Evolutionary conservation across 805 yeast species (phyloP), one percentile per base, ranked within the genome.

Genomic region (Sugiyamaella qingdaonensis): DNA sequence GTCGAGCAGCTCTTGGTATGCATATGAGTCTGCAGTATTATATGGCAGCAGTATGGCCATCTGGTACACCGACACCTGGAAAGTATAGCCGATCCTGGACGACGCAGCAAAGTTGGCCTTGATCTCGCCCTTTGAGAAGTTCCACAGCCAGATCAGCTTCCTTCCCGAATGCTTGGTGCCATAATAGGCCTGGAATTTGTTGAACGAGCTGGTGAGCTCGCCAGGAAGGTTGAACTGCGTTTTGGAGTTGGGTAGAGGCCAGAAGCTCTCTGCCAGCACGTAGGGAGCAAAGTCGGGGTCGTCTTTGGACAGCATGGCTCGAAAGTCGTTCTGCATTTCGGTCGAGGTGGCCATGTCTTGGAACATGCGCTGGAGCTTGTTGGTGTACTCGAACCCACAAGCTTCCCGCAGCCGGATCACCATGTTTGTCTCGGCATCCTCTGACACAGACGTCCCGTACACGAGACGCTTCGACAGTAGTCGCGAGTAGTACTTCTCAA

Each of bases 61-160:
- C 70, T 94, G 99, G 59, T 83, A 86, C 53, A 88, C 77, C 4
- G 96, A 86, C 42, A 89, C 89, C 2, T 86, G 85, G 64, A 95
- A 85, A 4, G 68, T 64, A 52, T 70, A 70, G 7, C 66, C 64
- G 10, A 57, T 57, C 64, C 85, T 88, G 46, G 96, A 90, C 3
- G 91, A 86, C 60, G 85, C 84, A 4, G 92, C 80, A 57, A 90
- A 78, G 65, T 88, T 86, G 10, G 95, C 96, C 69, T 85, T 87
- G 53, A 94, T 71, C 68, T 94, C 99, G 55, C 95, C 94, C 68
- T 92, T 86, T 46, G 95, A 88, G 66, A 88, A 82, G 62, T 89
- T 86, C 97, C 97, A 94, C 55, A 92, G 78, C 99, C 99, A 94
- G 65, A 88, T 86, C 62, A 94, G 78, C 58, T 88, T 83, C 69